Base-by-base conservation (phyloP, 2,329 filamentous ascomycete genomes). In the Fusarium nodosum region DNA sequence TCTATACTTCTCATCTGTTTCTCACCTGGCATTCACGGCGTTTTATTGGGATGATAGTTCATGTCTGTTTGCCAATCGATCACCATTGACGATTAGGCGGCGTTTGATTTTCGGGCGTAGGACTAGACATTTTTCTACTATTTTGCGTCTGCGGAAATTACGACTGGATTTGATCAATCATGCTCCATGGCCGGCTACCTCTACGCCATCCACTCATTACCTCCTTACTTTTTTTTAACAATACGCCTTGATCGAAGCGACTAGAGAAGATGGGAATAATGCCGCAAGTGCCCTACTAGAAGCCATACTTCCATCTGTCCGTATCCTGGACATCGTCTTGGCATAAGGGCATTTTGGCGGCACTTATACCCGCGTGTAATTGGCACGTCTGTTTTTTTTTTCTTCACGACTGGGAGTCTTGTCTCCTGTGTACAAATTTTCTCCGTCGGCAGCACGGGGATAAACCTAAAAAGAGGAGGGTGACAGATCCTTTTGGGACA, bases 161-260 rank as follows among this genome's bases (percentile, higher is more conserved):
- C 73, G 73, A 75, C 73, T 75, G 72, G 73, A 74, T 68, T 73
- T 75, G 64, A 76, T 70, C 65, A 72, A 68, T 60, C 66, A 73
- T 69, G 71, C 70, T 72, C 72, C 61, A 71, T 51, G 66, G 64
- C 67, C 66, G 69, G 63, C 72, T 66, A 56, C 66, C 76, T 75
- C 75, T 80, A 78, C 75, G 77, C 79, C 78, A 75, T 82, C 78
- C 80, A 75, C 75, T 82, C 80, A 75, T 81, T 81, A 73, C 46
- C 71, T 56, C 69, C 67, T 69, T 73, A 73, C 64, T 69, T 68
- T 44, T 72, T 74, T 72, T 74, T 22, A 51, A 28, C 62, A 73
- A 72, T 68, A 69, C 64, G 50, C 60, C 62, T 73, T 74, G 60
- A 72, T 67, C 72, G 71, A 74, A 75, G 66, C 73, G 71, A 74